These are phyloP conservation scores for Suillus tomentosus DNA, from an alignment of 768 basidiomycete species.

Conservation along the genomic window DNA sequence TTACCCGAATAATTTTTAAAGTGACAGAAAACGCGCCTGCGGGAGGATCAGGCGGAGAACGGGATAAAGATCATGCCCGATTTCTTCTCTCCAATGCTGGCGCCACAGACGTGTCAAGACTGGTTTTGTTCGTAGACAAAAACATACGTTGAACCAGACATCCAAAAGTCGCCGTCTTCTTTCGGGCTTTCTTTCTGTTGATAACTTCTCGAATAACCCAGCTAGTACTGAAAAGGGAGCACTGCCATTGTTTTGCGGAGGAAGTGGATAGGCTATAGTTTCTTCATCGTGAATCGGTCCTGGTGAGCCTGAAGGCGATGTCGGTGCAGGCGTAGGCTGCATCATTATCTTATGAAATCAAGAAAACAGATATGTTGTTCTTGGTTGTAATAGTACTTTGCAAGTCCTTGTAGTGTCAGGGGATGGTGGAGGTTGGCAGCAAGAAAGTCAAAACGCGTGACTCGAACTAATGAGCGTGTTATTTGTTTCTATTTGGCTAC, in stretches of 20 bases:
- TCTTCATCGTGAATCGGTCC: slow-evolving; percentile 26
- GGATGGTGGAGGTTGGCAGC: background rate
- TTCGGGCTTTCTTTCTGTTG: slow-evolving; percentile 72
- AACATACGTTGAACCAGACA: slow-evolving; percentile 79
- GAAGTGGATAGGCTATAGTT: slow-evolving; percentile 45
- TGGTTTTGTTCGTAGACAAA: background rate
- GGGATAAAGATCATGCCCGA: slow-evolving; percentile 89
- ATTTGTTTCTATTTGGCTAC: slow-evolving; percentile 21
- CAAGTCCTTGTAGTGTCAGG: background rate
- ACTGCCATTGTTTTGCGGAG: slow-evolving; percentile 67
- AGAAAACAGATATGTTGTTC: background rate
- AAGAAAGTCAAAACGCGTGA: slow-evolving; percentile 6
- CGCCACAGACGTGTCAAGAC: slow-evolving; percentile 20
- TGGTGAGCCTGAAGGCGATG: slow-evolving; percentile 57
- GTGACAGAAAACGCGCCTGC: slow-evolving; percentile 53
- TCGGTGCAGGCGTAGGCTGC: slow-evolving; percentile 69
- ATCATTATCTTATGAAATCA: slow-evolving; percentile 35
- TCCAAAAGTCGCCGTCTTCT: slow-evolving; percentile 68
- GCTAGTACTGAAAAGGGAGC: slow-evolving; percentile 70
- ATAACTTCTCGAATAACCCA: slow-evolving; percentile 74
- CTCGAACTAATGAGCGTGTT: slow-evolving; percentile 17
- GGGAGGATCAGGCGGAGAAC: slow-evolving; percentile 88
- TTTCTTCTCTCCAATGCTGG: slow-evolving; percentile 84
- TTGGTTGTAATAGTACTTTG: background rate
- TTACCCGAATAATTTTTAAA: background rate